These are phyloP conservation scores for Pythium folliculosum DNA, from an alignment of 352 stramenopile species.

Conservation along the genomic window DNA sequence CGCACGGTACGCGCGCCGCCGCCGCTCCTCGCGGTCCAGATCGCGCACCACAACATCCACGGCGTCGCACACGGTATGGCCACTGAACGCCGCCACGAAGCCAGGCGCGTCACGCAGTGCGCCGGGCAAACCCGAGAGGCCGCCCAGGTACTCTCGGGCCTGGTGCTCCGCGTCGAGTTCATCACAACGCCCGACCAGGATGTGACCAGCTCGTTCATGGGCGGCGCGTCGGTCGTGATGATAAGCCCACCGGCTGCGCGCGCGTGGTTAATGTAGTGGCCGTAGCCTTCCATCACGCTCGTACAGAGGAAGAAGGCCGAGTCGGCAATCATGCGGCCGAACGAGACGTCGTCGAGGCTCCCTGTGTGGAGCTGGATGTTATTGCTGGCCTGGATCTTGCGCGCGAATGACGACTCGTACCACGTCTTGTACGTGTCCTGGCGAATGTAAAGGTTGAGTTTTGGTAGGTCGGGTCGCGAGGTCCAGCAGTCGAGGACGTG, in stretches of 20 bases:
- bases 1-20: slow-evolving; percentile 33
- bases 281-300: slow-evolving; percentile 64
- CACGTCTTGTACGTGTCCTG: slow-evolving; percentile 35
- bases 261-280: slow-evolving; percentile 78
- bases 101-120: slow-evolving; percentile 39
- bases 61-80: slow-evolving; percentile 40
- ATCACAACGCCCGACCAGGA: slow-evolving; percentile 47
- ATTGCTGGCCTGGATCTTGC: neutral
- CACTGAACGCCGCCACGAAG: slow-evolving; percentile 44
- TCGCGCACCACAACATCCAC: slow-evolving; percentile 39
- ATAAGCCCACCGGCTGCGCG: slow-evolving; percentile 46
- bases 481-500: slow-evolving; percentile 62
- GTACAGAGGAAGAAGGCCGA: slow-evolving; percentile 63
- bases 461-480: slow-evolving; percentile 44
- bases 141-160: slow-evolving; percentile 46
- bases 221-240: slow-evolving; percentile 48
- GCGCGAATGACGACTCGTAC: neutral
- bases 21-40: slow-evolving; percentile 34
- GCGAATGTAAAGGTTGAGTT: slow-evolving; percentile 52
- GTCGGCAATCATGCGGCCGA: slow-evolving; percentile 56
- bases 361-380: slow-evolving; percentile 46
- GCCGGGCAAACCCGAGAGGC: slow-evolving; percentile 29
- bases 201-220: slow-evolving; percentile 70
- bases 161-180: slow-evolving; percentile 22
- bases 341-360: slow-evolving; percentile 33